Base-by-base conservation (phyloP, 1,284 basidiomycete species). In the Trichosporon sp. region DNA sequence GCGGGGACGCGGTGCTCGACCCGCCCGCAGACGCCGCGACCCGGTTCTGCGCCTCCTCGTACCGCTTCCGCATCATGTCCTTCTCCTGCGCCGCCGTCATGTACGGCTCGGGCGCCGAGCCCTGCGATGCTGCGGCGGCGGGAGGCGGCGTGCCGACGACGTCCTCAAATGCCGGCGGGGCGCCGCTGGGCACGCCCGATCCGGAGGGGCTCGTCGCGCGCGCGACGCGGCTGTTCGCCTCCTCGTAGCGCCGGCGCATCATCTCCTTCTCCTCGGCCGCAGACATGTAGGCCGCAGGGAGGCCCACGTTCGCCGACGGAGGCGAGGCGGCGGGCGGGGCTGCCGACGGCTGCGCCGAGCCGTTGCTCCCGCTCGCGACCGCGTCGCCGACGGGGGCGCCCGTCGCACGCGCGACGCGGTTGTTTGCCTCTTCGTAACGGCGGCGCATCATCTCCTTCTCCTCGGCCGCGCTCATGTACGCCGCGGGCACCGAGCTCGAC, bases 401-500 rank as follows among this genome's bases (percentile, higher is more conserved):
- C 5, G 47, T 51, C 47, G 47, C 11, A 21, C 47, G 23, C 21
- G 64, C 67, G 6, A 76, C 75, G 4, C 69, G 65, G 15, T 90
- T 88, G 70, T 87, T 87, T 1, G 86, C 88, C 71, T 69, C 68
- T 53, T 72, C 72, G 65, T 70, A 74, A 29, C 70, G 47, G 35
- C 53, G n/a, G 7, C 73, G 66, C 74, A 75, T 75, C 51, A 60
- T 25, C 4, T 73, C 74, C 66, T 75, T 75, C 38, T 75, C 73
- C 38, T 73, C 64, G 29, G 65, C 69, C 11, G 73, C 71, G 5
- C 70, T 66, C 69, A 68, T 65, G 64, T 67, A 68, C 31, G 58
- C 25, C 8, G 64, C 25, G 1, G 64, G 42, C 23, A 35, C 25
- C 9, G 68, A 9, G 11, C 18, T 60, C 18, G 15, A 23, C 7